These are phyloP conservation scores for Fusarium oxysporum DNA, from an alignment of 2,329 filamentous ascomycete genomes.

Conservation along the genomic window DNA sequence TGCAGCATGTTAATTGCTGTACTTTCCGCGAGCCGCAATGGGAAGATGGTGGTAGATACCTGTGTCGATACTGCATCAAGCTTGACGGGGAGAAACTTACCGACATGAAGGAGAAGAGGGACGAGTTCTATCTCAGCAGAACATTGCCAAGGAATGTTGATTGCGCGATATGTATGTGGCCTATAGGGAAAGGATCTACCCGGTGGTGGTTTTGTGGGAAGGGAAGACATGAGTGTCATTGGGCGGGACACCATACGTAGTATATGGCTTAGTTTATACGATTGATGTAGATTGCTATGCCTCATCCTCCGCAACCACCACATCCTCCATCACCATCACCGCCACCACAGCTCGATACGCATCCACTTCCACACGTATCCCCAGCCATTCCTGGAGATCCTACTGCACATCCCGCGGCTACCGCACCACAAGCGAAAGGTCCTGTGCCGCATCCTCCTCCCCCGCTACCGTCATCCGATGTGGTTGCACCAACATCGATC, in stretches of 20 bases:
- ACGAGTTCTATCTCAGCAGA: conserved; percentile 2
- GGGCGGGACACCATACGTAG: conserved; percentile 18
- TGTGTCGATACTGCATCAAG: neutral
- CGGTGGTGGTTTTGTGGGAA: conserved; percentile 27
- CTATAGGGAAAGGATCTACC: neutral
- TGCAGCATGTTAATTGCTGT: conserved; percentile 19
- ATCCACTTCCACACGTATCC: conserved; percentile 40
- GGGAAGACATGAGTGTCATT: conserved; percentile 26
- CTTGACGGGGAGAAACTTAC: neutral
- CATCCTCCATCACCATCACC: conserved; percentile 30
- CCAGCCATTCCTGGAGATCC: conserved; percentile 24
- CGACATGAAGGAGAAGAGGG: neutral
- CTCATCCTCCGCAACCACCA: conserved; percentile 33
- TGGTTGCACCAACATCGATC: conserved; percentile 20
- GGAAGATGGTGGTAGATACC: neutral
- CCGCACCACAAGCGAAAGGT: conserved; percentile 32
- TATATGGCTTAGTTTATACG: too few species aligned
- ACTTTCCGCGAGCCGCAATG: neutral
- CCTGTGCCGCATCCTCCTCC: conserved; percentile 28
- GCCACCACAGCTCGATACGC: conserved; percentile 28
- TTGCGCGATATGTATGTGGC: conserved; percentile 9
- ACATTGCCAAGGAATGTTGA: conserved; percentile 3
- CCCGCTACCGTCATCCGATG: neutral
- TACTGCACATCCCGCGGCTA: conserved; percentile 26
- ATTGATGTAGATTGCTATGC: neutral